Base-by-base conservation (phyloP, 345 rosid genomes). In the Acer campestre region DNA sequence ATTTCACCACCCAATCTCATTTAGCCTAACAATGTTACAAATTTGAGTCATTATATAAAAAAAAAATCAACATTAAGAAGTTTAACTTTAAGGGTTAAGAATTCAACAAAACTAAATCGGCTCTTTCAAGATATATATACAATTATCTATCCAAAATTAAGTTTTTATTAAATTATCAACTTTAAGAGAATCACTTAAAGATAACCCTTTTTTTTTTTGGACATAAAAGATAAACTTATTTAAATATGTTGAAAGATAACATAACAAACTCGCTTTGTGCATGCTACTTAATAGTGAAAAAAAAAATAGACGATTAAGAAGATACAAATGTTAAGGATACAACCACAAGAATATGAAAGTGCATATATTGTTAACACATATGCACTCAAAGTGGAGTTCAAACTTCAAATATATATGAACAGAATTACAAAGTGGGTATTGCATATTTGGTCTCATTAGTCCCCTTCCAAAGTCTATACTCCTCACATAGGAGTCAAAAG, bases 331-430 rank as follows among this genome's bases (percentile, higher is more conserved):
- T 25, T 25, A 25, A 25, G 1, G 27, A 25, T 18, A 51, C 23
- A 18, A 64, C 70, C 62, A 75, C 49, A 49, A 35, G 61, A 46
- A 35, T 35, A 27, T 46, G 69, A 10, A 23, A 48, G 49, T 27
- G 61, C n/a, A n/a, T 56, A 7, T 4, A 42, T 7, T 9, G 10
- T 56, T 56, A 56, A 56, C 18, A 6, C 2, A 10, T 42, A 42
- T 25, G 70, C 44, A 64, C 77, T 74, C 9, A 63, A 74, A 74
- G 61, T 74, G 59, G 61, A 74, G 61, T 63, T 74, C 14, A 17
- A 56, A 18, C 61, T n/a, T 56, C 23, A 6, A 42, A 48, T 25
- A 75, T 67, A 40, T 66, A 75, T 67, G 72, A 75, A 75, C 27
- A 67, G 8, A 66, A 31, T 31, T 66, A 38, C 16, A 38, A 75